These are phyloP conservation scores for Pluteus cervinus DNA, from an alignment of 768 basidiomycete species.

Conservation along the genomic window DNA sequence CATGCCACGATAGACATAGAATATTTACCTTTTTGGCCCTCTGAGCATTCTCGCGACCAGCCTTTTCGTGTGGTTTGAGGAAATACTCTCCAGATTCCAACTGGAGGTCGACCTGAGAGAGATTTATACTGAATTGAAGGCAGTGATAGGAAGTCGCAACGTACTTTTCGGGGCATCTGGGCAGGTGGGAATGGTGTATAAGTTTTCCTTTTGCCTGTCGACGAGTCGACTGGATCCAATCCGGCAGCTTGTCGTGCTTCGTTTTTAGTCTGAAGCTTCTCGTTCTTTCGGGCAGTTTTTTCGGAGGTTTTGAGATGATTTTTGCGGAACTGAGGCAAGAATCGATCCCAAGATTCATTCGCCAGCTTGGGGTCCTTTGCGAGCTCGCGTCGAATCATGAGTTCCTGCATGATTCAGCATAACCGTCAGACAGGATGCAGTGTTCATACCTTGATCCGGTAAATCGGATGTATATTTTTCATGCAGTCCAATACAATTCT, in stretches of 20 bases:
- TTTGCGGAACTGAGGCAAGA: slow-evolving; percentile 94
- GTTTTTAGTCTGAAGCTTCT: slow-evolving; percentile 50
- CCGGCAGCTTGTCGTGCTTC: slow-evolving; percentile 67
- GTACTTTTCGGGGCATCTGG: slow-evolving; percentile 86
- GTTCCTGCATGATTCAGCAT: slow-evolving; percentile 50
- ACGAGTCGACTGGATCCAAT: slow-evolving; percentile 34
- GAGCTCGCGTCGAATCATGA: slow-evolving; percentile 97
- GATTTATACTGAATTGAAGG: not conserved
- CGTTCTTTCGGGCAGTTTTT: slow-evolving; percentile 90
- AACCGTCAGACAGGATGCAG: slow-evolving; percentile 5
- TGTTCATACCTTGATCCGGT: slow-evolving; percentile 81
- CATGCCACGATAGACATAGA: slow-evolving; percentile 6
- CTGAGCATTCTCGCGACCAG: slow-evolving; percentile 61
- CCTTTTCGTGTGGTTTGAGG: slow-evolving; percentile 87
- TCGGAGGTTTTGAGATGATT: slow-evolving; percentile 90
- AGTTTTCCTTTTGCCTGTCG: slow-evolving; percentile 69
- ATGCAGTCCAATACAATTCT: slow-evolving; percentile 98
- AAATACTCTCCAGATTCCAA: slow-evolving; percentile 98
- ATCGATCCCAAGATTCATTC: slow-evolving; percentile 93
- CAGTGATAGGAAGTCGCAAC: slow-evolving; percentile 6
- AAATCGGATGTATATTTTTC: slow-evolving; percentile 99
- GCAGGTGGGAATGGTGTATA: slow-evolving; percentile 99
- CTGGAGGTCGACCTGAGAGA: slow-evolving; percentile 75
- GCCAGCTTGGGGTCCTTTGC: slow-evolving; percentile 97
- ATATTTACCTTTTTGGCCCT: slow-evolving; percentile 69